phyloP scores from a whole-genome alignment of 306 rosid species.

The Trichosanthes truncata region DNA sequence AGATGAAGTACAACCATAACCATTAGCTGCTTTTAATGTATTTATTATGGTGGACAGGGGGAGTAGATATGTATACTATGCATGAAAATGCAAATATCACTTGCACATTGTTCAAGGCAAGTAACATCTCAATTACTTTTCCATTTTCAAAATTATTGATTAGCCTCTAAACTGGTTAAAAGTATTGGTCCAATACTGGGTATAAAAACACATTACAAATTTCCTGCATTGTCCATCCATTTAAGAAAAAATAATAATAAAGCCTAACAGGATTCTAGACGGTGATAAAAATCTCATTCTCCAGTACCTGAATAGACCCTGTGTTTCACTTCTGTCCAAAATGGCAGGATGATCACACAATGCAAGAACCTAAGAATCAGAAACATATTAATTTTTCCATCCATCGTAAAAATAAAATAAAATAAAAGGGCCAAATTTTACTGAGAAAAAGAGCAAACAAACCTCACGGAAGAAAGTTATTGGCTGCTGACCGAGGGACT shows the following conservation, averaged over 20 bases:
- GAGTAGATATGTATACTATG: neutral
- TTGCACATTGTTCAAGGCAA: neutral
- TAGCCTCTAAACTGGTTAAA: neutral
- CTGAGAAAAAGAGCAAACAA: constrained; percentile 18
- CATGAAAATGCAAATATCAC: neutral
- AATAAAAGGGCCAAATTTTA: neutral
- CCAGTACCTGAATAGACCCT: constrained; percentile 84
- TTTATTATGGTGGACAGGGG: neutral
- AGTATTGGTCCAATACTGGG: neutral
- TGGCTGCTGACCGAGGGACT: constrained; percentile 86
- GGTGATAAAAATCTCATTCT: neutral
- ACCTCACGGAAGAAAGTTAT: constrained; percentile 92
- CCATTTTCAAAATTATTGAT: neutral
- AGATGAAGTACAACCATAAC: neutral
- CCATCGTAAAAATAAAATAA: neutral
- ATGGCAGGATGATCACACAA: constrained; percentile 76
- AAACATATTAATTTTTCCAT: constrained; percentile 4
- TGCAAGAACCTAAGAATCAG: constrained; percentile 64
- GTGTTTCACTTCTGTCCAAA: constrained; percentile 82
- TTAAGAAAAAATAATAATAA: neutral
- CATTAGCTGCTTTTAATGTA: neutral
- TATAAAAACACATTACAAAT: neutral
- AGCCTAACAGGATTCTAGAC: neutral
- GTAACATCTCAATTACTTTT: neutral
- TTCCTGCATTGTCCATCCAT: neutral